Evolutionary conservation across 2,329 filamentous ascomycete species (phyloP), one percentile per base, ranked within the genome.

Genomic region (Karstenula rhodostoma): DNA sequence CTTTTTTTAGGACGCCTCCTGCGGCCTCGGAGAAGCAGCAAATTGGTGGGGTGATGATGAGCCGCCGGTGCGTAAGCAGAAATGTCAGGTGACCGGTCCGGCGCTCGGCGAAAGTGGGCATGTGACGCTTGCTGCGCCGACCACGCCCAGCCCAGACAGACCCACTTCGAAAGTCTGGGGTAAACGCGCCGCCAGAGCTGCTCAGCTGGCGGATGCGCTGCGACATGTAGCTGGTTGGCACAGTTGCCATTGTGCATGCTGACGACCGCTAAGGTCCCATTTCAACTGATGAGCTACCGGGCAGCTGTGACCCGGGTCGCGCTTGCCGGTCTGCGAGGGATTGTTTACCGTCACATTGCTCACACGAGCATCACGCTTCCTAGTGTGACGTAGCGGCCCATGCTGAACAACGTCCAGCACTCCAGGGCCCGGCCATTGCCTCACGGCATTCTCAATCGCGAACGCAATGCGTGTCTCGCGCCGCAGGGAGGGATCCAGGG

Each of bases 21-120:
- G 69, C 69, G 72, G 65, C 68, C 73, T 70, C 71, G 72, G 61
- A 35, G 58, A 44, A 32, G 17, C 40, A 40, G 22, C 48, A 23
- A 58, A 65, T 69, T 64, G 65, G 60, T 60, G 66, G 65, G 60
- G 44, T 47, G 53, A 25, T 53, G 49, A 48, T 50, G 29, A 32
- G 29, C 29, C n/a, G 35, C 46, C 59, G 63, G 59, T 60, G 67
- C 58, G 63, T 64, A 61, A 64, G 54, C 35, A 33, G 29, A n/a
- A 15, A 48, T 44, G 42, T 44, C 42, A 44, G 42, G 42, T 44
- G 42, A 44, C 9, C 1, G 2, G 13, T 10, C 23, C n/a, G 42
- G 42, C 44, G 44, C n/a, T 29, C 23, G 44, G 44, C 44, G 15
- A 2, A 23, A 47, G 42, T 13, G 42, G 42, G 42, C 19, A 17